phyloP scores from a whole-genome alignment of 2,329 filamentous ascomycete species.

The Fusarium xylarioides region DNA sequence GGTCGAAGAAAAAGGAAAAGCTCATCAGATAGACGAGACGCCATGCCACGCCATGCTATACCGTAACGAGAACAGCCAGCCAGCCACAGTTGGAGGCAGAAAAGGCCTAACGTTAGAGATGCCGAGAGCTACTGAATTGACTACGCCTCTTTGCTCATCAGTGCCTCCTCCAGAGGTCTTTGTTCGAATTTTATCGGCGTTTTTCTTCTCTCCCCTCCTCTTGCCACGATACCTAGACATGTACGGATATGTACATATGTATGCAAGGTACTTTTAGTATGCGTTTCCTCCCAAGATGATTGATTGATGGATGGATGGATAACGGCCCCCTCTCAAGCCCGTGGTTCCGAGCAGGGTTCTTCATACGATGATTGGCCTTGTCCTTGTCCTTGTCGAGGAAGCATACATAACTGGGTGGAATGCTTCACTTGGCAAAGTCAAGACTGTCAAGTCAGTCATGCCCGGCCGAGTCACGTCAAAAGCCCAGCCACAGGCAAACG shows the following conservation, averaged over 20 bases:
- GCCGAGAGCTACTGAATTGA: constrained; percentile 12
- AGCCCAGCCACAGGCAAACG: neutral
- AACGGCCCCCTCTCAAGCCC: constrained; percentile 1
- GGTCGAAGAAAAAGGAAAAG: neutral
- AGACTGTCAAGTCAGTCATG: neutral
- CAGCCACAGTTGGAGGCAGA: constrained; percentile 29
- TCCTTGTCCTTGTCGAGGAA: neutral
- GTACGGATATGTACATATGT: neutral
- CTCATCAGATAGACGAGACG: constrained; percentile 21
- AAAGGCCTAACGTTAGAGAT: constrained; percentile 4
- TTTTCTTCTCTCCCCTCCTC: neutral
- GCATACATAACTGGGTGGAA: constrained; percentile 10
- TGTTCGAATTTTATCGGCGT: neutral
- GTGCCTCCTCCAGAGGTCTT: neutral
- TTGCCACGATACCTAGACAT: neutral
- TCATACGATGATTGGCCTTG: constrained; percentile 15
- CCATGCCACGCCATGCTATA: constrained; percentile 20
- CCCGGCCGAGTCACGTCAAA: neutral
- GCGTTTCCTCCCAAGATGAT: neutral
- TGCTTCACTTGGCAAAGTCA: constrained; percentile 16
- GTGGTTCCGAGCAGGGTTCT: constrained; percentile 16
- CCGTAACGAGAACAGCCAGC: constrained; percentile 26
- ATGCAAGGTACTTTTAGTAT: neutral
- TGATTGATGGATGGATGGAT: constrained; percentile 1
- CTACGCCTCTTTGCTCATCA: constrained; percentile 5